Percentiles rank a stretch among this genome's conserved stretches.
phyloP scores from a whole-genome alignment of 2,329 filamentous ascomycete species.

The Penicillium sp. region DNA sequence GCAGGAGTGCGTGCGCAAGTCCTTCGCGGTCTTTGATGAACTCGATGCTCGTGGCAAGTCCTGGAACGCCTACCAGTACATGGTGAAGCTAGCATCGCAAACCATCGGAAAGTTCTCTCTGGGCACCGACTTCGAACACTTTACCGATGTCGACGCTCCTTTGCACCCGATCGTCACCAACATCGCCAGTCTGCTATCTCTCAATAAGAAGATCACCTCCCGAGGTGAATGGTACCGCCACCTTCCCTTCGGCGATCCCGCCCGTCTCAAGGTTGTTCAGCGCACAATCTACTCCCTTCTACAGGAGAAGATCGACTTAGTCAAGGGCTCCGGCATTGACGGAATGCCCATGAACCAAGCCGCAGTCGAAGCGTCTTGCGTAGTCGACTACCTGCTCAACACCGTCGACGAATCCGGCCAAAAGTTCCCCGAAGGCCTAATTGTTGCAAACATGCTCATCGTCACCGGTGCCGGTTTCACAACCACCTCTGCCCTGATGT shows the following conservation, averaged over 20 bases:
- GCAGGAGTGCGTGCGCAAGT: slow-evolving; percentile 51
- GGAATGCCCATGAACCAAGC: slow-evolving; percentile 12
- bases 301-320: slow-evolving; percentile 1
- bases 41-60: slow-evolving; percentile 48
- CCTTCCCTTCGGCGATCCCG: slow-evolving; percentile 57
- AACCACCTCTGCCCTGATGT: slow-evolving; percentile 56
- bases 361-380: slow-evolving; percentile 13
- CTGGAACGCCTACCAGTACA: slow-evolving; percentile 49
- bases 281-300: slow-evolving; percentile 15
- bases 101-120: slow-evolving; percentile 44
- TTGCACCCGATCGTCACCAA: slow-evolving; percentile 50
- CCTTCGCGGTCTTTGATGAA: slow-evolving; percentile 47
- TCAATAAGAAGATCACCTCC: slow-evolving; percentile 59
- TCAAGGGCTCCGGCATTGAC: neutral
- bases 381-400: slow-evolving; percentile 18
- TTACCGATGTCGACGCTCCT: slow-evolving; percentile 43
- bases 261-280: slow-evolving; percentile 34
- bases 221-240: slow-evolving; percentile 54
- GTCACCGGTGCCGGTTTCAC: slow-evolving; percentile 59
- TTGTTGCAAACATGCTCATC: slow-evolving; percentile 46
- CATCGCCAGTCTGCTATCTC: slow-evolving; percentile 50
- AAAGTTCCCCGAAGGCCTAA: slow-evolving; percentile 46
- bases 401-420: slow-evolving; percentile 49
- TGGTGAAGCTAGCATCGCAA: slow-evolving; percentile 45
- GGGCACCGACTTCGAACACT: slow-evolving; percentile 45